These are phyloP conservation scores for Apiotrichum domesticum DNA, from an alignment of 1,284 basidiomycete species.

Conservation along the genomic window DNA sequence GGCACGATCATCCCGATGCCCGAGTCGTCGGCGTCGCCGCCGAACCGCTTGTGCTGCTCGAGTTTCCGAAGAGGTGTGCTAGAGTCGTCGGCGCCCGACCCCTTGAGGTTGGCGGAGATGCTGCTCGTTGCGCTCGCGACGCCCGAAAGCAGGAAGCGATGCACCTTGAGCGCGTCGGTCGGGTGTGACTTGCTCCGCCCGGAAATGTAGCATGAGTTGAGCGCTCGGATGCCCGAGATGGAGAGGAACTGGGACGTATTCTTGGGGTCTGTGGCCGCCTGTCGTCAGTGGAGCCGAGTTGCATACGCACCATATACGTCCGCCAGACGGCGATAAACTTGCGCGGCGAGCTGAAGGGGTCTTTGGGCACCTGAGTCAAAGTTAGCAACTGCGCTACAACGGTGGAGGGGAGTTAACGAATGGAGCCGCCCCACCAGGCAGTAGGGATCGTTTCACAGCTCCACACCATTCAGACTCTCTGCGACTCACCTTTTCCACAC, in stretches of 20 bases:
- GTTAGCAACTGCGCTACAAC: background rate
- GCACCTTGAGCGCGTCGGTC: slow-evolving; percentile 36
- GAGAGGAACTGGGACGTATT: slow-evolving; percentile 15
- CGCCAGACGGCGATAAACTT: slow-evolving; percentile 37
- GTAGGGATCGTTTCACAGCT: slow-evolving; percentile 2
- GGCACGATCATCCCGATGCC: slow-evolving; percentile 35
- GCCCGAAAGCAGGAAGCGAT: slow-evolving; percentile 32
- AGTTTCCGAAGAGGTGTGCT: slow-evolving; percentile 30
- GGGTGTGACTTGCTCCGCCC: slow-evolving; percentile 26
- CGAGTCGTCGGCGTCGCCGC: slow-evolving; percentile 11
- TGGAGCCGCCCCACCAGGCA: no score
- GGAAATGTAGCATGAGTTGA: slow-evolving; percentile 28
- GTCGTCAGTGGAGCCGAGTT: background rate
- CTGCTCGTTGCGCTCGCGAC: slow-evolving; percentile 34
- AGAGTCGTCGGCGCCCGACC: slow-evolving; percentile 26
- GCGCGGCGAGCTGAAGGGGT: slow-evolving; percentile 30
- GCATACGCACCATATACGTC: slow-evolving; percentile 17
- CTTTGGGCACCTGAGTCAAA: slow-evolving; percentile 25
- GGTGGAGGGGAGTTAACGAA: no score
- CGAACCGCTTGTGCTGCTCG: slow-evolving; percentile 34
- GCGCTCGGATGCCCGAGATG: slow-evolving; percentile 24
- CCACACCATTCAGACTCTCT: slow-evolving; percentile 1
- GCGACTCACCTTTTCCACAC: slow-evolving; percentile 25
- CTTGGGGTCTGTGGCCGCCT: background rate
- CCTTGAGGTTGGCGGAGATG: slow-evolving; percentile 36